Evolutionary conservation across 2,329 filamentous ascomycete species (phyloP).

Genomic region (Coniochaeta ligniaria): DNA sequence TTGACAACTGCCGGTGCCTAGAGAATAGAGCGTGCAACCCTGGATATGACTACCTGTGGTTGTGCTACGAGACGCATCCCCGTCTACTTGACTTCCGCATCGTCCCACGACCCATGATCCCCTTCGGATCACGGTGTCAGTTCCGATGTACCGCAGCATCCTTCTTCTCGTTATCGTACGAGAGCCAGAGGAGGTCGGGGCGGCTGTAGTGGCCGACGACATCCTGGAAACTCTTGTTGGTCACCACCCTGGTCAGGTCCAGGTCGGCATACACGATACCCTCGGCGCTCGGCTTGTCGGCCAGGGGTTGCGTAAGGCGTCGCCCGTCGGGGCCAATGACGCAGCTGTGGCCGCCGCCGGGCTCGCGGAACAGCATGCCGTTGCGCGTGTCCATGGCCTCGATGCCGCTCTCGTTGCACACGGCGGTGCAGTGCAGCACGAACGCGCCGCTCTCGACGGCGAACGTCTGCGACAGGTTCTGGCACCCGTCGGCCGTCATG

Average conservation of each 20-base stretch:
- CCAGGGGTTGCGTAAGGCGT: conserved; percentile 9
- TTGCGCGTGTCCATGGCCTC: conserved; percentile 31
- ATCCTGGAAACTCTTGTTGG: conserved; percentile 35
- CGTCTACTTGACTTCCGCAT: background rate
- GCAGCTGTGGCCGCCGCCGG: conserved; percentile 14
- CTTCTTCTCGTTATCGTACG: conserved; percentile 15
- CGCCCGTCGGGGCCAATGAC: conserved; percentile 15
- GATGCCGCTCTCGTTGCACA: conserved; percentile 37
- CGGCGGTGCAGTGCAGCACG: conserved; percentile 43
- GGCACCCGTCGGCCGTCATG: conserved; percentile 27
- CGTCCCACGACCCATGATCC: background rate
- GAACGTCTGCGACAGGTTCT: conserved; percentile 41
- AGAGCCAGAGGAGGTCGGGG: conserved; percentile 43
- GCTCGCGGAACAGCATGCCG: conserved; percentile 28
- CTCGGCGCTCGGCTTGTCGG: conserved; percentile 15
- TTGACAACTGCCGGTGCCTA: background rate
- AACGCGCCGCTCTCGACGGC: conserved; percentile 49
- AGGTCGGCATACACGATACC: conserved; percentile 29
- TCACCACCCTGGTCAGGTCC: conserved; percentile 24
- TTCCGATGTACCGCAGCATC: conserved; percentile 4
- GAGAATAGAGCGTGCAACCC: background rate
- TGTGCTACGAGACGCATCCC: background rate
- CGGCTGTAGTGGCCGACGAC: conserved; percentile 41
- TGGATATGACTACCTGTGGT: background rate
- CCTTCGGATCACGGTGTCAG: background rate